Evolutionary conservation across 2,329 filamentous ascomycete species (phyloP).

Genomic region (Paecilomyces formosus): DNA sequence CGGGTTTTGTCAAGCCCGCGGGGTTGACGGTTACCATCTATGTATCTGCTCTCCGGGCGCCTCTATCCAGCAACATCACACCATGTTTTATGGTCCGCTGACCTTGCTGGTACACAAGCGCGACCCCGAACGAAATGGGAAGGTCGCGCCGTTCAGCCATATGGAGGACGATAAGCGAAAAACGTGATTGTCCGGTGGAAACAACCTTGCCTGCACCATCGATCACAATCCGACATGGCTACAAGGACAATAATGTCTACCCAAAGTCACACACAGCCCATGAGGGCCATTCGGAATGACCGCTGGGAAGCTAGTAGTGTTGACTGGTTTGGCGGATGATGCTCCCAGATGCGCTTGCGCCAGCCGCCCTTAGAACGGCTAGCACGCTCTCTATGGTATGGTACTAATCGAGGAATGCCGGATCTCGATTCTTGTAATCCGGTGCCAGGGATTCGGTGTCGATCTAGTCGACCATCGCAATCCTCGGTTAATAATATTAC

Average conservation of each 20-base stretch:
- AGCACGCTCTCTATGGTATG: background rate
- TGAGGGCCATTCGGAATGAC: background rate
- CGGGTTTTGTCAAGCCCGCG: background rate
- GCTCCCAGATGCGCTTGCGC: background rate
- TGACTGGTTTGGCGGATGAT: background rate
- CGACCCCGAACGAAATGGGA: background rate
- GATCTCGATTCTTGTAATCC: background rate
- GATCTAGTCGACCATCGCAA: background rate
- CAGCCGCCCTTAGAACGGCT: background rate
- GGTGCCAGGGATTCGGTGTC: background rate
- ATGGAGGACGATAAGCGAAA: background rate
- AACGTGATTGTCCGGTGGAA: background rate
- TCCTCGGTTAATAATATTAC: background rate
- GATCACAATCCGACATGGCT: background rate
- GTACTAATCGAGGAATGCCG: background rate
- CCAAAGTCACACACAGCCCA: background rate
- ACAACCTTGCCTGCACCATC: background rate
- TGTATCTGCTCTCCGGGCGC: background rate
- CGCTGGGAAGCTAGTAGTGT: background rate
- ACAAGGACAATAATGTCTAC: background rate
- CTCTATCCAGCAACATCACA: background rate
- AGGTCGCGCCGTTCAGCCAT: background rate
- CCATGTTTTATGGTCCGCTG: background rate
- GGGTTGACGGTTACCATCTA: background rate
- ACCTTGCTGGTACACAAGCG: background rate